Evolutionary conservation across 2,329 filamentous ascomycete genomes (phyloP).

Genomic region (Talaromyces funiculosus): DNA sequence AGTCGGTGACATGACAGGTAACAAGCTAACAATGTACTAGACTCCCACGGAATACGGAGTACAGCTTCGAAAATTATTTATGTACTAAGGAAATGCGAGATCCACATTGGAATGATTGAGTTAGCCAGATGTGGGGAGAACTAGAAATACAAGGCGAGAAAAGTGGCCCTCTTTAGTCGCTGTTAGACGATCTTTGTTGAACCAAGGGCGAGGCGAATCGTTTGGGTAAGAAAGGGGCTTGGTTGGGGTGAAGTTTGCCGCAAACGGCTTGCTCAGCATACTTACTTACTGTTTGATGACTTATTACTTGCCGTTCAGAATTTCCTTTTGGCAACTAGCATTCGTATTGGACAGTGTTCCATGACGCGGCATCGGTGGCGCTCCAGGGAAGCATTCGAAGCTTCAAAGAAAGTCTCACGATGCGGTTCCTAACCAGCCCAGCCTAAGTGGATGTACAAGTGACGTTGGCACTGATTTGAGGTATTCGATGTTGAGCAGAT

Average conservation of each 20-base stretch:
- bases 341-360: neutral
- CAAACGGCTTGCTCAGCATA: neutral
- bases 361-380: slow-evolving; percentile 3
- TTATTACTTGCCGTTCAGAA: neutral
- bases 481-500: neutral
- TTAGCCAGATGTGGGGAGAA: slow-evolving; percentile 10
- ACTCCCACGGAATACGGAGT: neutral
- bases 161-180: slow-evolving; percentile 1
- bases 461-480: neutral
- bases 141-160: slow-evolving; percentile 8
- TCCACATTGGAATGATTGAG: slow-evolving; percentile 3
- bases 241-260: neutral
- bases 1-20: slow-evolving; percentile 13
- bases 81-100: neutral
- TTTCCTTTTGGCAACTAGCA: neutral
- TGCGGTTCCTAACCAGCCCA: neutral
- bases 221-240: neutral
- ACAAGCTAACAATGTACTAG: slow-evolving; percentile 7
- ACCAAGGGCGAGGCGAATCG: neutral
- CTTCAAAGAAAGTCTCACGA: neutral
- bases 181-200: neutral
- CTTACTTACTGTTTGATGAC: neutral
- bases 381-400: neutral
- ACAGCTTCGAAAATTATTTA: neutral
- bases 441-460: neutral